These are phyloP conservation scores for Peterozyma xylosa DNA, from an alignment of 805 yeast species.

Conservation along the genomic window DNA sequence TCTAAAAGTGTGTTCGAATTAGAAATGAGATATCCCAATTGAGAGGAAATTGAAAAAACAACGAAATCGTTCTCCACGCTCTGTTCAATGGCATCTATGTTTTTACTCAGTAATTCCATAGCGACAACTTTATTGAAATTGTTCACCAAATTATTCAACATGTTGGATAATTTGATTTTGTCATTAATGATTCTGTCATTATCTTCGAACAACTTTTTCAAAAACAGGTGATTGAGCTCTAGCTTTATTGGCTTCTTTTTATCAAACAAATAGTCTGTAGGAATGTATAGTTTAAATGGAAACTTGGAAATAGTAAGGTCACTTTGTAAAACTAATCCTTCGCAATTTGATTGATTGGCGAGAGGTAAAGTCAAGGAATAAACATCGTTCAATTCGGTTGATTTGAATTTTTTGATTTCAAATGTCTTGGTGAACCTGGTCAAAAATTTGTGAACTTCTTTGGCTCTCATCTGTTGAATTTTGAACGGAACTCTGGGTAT, in stretches of 20 bases:
- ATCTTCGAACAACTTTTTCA: conserved; percentile 19
- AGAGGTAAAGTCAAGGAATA: conserved; percentile 19
- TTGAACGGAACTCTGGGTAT: conserved; percentile 5
- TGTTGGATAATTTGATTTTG: conserved; percentile 22
- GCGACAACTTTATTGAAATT: conserved; percentile 20
- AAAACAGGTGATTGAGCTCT: conserved; percentile 24
- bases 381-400: conserved; percentile 20
- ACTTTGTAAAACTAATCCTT: conserved; percentile 11
- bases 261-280: conserved; percentile 22
- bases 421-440: conserved; percentile 16
- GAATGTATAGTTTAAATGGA: conserved; percentile 21
- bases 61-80: background rate
- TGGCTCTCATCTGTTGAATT: conserved; percentile 10
- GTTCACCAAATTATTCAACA: conserved; percentile 19
- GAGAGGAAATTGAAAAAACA: conserved; percentile 21
- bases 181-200: conserved; percentile 9
- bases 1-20: conserved; percentile 9
- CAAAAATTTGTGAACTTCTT: conserved; percentile 18
- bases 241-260: conserved; percentile 18
- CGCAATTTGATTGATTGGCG: conserved; percentile 20
- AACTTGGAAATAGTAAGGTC: conserved; percentile 18
- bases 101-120: conserved; percentile 11
- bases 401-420: conserved; percentile 17
- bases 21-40: conserved; percentile 22
- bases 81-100: background rate